phyloP scores from a whole-genome alignment of 2,329 filamentous ascomycete genomes.

The Sarocladium oryzae region DNA sequence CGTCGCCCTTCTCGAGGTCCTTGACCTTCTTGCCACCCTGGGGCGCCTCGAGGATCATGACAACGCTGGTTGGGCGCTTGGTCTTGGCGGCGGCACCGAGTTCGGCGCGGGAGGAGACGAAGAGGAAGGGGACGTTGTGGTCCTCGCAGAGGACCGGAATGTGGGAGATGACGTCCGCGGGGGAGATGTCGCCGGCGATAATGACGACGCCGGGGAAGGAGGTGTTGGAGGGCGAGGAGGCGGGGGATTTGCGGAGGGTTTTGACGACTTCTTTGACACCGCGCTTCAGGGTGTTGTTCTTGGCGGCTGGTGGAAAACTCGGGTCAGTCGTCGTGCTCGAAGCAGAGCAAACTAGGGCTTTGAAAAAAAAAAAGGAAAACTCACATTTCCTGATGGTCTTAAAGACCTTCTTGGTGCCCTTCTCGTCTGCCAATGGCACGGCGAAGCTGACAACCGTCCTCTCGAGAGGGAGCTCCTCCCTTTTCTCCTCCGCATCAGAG shows the following conservation, averaged over 20 bases:
- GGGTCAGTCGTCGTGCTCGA: no score
- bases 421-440: constrained; percentile 72
- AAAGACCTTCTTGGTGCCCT: constrained; percentile 59
- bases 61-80: constrained; percentile 92
- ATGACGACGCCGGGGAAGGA: constrained; percentile 71
- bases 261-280: constrained; percentile 99
- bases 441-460: constrained; percentile 76
- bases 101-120: constrained; percentile 86
- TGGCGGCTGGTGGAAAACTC: no score
- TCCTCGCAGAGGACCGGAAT: constrained; percentile 97
- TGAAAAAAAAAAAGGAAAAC: constrained; percentile 15
- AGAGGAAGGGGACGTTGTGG: constrained; percentile 95
- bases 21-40: constrained; percentile 40
- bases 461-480: constrained; percentile 35
- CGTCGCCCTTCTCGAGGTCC: constrained; percentile 39
- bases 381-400: constrained; percentile 52
- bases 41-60: constrained; percentile 69
- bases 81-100: constrained; percentile 89
- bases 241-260: constrained; percentile 84
- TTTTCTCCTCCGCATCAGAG: constrained; percentile 29
- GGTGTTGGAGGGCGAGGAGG: constrained; percentile 57
- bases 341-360: no score
- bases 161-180: constrained; percentile 97
- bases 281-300: constrained; percentile 91
- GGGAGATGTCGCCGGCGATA: constrained; percentile 94